phyloP scores from a whole-genome alignment of 1,284 basidiomycete species.

The Inonotus obliquus region DNA sequence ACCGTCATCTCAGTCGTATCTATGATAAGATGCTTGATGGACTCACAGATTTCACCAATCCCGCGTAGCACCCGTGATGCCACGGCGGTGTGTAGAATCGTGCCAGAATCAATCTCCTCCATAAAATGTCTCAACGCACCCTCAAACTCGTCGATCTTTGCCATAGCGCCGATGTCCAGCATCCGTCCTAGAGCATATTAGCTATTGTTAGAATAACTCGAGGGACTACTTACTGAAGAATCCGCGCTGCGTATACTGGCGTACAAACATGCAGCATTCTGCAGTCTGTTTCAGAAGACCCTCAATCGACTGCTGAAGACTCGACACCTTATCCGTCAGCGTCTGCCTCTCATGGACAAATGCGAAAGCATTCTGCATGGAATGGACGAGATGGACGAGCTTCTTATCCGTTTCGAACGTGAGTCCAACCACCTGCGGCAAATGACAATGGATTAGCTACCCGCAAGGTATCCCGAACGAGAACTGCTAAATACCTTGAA shows the following conservation, averaged over 20 bases:
- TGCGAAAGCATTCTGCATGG: background rate
- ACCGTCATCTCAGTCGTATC: too few relatives aligned
- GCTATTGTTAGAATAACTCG: background rate
- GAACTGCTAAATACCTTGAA: background rate
- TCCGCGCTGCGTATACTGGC: background rate
- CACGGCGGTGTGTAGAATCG: background rate
- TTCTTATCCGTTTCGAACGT: too few relatives aligned
- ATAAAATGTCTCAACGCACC: background rate
- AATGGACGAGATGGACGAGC: too few relatives aligned
- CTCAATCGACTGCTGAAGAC: background rate
- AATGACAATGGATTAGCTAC: too few relatives aligned
- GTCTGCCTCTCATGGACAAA: background rate
- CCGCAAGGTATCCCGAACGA: too few relatives aligned
- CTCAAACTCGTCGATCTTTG: background rate
- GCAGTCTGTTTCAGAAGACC: background rate
- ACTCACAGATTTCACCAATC: too few relatives aligned
- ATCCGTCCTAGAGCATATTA: background rate
- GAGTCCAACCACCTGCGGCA: background rate
- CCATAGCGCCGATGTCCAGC: background rate
- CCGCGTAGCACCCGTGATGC: background rate
- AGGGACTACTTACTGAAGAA: background rate
- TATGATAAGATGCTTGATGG: too few relatives aligned
- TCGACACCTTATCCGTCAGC: background rate
- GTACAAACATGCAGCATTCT: background rate
- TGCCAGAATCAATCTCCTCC: background rate